Evolutionary conservation across 805 yeast species (phyloP).

Genomic region (Ogataea sp.): DNA sequence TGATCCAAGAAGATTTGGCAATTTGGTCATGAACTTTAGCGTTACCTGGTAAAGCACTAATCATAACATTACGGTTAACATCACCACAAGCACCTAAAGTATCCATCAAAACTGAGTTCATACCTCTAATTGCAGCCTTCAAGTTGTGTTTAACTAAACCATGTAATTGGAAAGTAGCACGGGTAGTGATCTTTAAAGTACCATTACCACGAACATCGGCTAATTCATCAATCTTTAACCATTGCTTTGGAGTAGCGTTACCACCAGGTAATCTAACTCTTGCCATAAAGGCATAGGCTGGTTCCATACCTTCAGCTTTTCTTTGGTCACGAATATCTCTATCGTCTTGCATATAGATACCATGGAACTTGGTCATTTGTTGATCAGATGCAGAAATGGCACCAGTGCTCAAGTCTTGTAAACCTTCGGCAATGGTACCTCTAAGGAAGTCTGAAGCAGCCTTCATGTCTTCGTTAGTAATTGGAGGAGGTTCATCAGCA

Average conservation of each 20-base stretch:
- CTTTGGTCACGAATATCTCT: constrained; percentile 92
- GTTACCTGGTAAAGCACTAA: constrained; percentile 81
- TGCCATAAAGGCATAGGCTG: constrained; percentile 95
- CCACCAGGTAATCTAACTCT: constrained; percentile 96
- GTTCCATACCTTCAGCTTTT: constrained; percentile 87
- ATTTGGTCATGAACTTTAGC: constrained; percentile 76
- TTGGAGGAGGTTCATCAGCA: constrained; percentile 84
- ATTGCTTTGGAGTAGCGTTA: constrained; percentile 77
- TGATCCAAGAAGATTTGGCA: constrained; percentile 47
- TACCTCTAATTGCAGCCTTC: constrained; percentile 86
- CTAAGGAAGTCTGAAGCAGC: constrained; percentile 77
- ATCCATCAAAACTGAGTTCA: constrained; percentile 85
- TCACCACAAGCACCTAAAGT: constrained; percentile 98
- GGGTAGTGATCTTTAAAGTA: constrained; percentile 87
- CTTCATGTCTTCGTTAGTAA: constrained; percentile 95
- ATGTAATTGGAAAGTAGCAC: constrained; percentile 95
- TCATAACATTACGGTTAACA: constrained; percentile 93
- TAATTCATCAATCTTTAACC: constrained; percentile 78
- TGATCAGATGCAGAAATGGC: constrained; percentile 87
- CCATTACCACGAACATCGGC: constrained; percentile 84
- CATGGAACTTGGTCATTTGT: constrained; percentile 94
- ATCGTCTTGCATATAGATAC: constrained; percentile 97
- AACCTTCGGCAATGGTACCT: constrained; percentile 88
- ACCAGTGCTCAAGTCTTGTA: constrained; percentile 76
- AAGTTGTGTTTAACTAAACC: constrained; percentile 87